Evolutionary conservation across 805 yeast species (phyloP), one percentile per base, ranked within the genome.

Genomic region (Nakazawaea holstii): DNA sequence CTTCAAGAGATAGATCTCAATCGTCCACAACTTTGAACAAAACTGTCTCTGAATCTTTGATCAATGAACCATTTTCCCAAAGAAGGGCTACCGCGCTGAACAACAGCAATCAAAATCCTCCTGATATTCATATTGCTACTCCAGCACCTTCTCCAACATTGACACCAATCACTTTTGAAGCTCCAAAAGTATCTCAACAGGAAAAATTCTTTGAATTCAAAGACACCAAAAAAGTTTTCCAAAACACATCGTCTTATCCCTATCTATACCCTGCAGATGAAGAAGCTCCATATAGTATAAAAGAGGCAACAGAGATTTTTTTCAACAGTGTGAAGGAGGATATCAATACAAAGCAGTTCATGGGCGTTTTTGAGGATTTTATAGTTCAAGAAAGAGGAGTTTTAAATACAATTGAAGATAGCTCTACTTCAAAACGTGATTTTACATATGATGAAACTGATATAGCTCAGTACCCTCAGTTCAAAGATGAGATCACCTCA

Each of bases 111-210:
- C 43, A 45, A 20, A 38, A 43, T 14, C 67, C 54, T 40, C 78
- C 60, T 52, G 65, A 67, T 5, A 67, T 83, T 5, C 91, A 86
- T 60, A 74, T 89, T 9, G 91, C 96, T 0, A 88, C 96, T 0
- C 96, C 96, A 0, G 86, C 85, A 1, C 94, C 96, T 3, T 87
- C 95, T 0, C 96, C 96, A 0, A 82, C 86, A 0, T 59, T 73
- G 14, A 71, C 79, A 1, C 85, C 87, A 1, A 67, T 46, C 13
- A 35, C 30, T 29, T 45, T 32, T 36, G 39, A 33, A 6, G 15
- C 30, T 11, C 31, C 38, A 4, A 10, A 30, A 17, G 10, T 13
- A 20, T 26, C 31, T 10, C 36, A 38, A 8, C 33, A 44, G 6
- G 43, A 45, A 9, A 14, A 28, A 3, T 9, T 8, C 8, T 13